A percentile compares a stretch with the other conserved stretches of the same genome.
These are phyloP conservation scores for Trichomonascaceae sp. DNA, from an alignment of 1,139 yeast genomes.

Conservation along the genomic window DNA sequence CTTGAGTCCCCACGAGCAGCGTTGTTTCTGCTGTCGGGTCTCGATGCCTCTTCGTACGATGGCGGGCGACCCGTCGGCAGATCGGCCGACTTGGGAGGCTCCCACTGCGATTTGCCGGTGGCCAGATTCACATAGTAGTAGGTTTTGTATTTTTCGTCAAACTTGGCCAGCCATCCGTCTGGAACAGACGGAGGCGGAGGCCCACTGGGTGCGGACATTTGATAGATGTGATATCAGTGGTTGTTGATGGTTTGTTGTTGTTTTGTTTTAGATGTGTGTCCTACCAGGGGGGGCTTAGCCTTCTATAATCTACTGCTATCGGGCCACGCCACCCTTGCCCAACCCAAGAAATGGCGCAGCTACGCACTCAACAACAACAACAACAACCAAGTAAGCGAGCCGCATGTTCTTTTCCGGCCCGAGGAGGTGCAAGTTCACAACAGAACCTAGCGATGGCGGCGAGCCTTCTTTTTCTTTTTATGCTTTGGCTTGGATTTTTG, in stretches of 20 bases:
- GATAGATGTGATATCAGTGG: background rate
- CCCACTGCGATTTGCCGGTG: conserved; percentile 86
- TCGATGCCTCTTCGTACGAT: conserved; percentile 9
- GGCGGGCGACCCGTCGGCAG: conserved; percentile 24
- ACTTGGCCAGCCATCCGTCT: conserved; percentile 73
- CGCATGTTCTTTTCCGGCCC: too few relatives aligned
- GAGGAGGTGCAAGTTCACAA: too few relatives aligned
- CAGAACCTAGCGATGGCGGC: too few relatives aligned
- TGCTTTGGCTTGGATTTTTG: conserved; percentile 3
- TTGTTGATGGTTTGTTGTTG: background rate
- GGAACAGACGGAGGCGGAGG: conserved; percentile 23
- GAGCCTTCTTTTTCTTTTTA: conserved; percentile 3
- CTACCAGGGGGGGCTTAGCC: too few relatives aligned
- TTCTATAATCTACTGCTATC: too few relatives aligned
- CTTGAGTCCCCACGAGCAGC: background rate
- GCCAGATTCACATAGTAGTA: conserved; percentile 50
- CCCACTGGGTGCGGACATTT: conserved; percentile 8
- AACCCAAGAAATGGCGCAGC: too few relatives aligned
- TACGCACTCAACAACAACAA: too few relatives aligned
- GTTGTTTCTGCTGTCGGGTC: conserved; percentile 6
- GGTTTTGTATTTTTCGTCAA: conserved; percentile 66
- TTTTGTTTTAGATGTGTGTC: background rate
- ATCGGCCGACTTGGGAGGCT: conserved; percentile 48
- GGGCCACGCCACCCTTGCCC: too few relatives aligned
- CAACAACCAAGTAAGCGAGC: too few relatives aligned